phyloP scores from a whole-genome alignment of 2,329 filamentous ascomycete species.

The Trichoderma citrinoviride region DNA sequence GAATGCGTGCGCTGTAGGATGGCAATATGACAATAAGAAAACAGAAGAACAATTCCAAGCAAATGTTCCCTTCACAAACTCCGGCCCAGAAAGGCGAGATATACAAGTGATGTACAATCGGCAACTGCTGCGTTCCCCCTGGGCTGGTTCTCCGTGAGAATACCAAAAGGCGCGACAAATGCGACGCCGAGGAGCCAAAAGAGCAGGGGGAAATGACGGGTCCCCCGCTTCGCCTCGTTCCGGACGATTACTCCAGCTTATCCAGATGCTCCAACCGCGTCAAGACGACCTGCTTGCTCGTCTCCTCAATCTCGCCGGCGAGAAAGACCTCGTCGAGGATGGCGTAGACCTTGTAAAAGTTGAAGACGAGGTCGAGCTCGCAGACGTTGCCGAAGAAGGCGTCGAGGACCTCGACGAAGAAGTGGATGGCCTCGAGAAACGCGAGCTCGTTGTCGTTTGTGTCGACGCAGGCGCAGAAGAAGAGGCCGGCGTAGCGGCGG shows the following conservation, averaged over 20 bases:
- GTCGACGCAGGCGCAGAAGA: conserved; percentile 99
- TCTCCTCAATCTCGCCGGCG: conserved; percentile 97
- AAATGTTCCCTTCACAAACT: background rate
- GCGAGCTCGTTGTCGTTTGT: conserved; percentile 98
- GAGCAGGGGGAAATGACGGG: background rate
- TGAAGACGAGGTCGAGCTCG: conserved; percentile 87
- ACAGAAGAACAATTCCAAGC: background rate
- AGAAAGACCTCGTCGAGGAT: conserved; percentile 98
- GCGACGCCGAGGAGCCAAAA: background rate
- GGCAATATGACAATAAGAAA: background rate
- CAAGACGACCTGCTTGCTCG: conserved; percentile 95
- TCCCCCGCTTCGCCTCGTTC: conserved; percentile 21
- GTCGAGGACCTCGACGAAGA: conserved; percentile 98
- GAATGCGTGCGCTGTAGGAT: background rate
- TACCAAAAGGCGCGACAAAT: background rate
- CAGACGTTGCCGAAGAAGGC: conserved; percentile 99
- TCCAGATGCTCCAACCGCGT: conserved; percentile 93
- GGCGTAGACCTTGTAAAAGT: conserved; percentile 88
- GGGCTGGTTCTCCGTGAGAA: too few relatives aligned
- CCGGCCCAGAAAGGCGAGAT: conserved; percentile 4
- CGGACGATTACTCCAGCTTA: conserved; percentile 69
- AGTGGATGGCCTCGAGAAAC: conserved; percentile 96
- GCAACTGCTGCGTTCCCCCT: background rate
- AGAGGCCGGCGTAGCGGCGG: conserved; percentile 92
- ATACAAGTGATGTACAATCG: background rate